Evolutionary conservation across 208 protist species (phyloP), one percentile per base, ranked within the genome.

Genomic region (Trypanosoma brucei): DNA sequence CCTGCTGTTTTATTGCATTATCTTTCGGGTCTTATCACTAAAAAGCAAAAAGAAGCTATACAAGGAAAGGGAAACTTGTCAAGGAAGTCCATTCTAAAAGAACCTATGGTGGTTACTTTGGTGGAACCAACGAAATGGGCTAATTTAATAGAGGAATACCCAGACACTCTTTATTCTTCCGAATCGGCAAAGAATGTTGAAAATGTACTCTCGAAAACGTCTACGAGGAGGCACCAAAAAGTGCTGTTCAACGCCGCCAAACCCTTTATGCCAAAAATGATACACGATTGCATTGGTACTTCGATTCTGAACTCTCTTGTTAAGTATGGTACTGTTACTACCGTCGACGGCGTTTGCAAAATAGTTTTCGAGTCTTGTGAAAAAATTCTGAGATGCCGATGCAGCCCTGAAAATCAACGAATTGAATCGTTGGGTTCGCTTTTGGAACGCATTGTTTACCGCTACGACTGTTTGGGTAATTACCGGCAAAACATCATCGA

Each of bases 301-400:
- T 78, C 75, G 14, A 85, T 95, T 54, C 62, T 95, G 37, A 81
- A 70, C 11, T 74, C 86, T 13, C 70, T 95, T 55, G 78, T 95
- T 34, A 72, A 77, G 31, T 92, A 85, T 71, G 85, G 88, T 45
- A 95, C 88, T 13, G 45, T 66, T 3, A 49, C 50, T 1, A 92
- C 88, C 34, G 82, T 95, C 11, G 72, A 91, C 31, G 50, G 57
- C 7, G 34, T 95, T 9, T 37, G 73, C 22, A 54, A 54, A 30
- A 61, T 69, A 36, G 55, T 91, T 5, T 6, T 78, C 2, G 38
- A 40, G 6, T 64, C 45, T 8, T 65, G 83, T 62, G 45, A 66
- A 3, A 60, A 55, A 6, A 34, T 85, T 34, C 85, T 82, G 75
- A 68, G 65, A 2, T 72, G 85, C 53, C 59, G 62, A 55, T 67